A percentile compares a stretch with the other conserved stretches of the same genome.
phyloP scores from a whole-genome alignment of 169 alveolate species.

The Plasmodium inui region DNA sequence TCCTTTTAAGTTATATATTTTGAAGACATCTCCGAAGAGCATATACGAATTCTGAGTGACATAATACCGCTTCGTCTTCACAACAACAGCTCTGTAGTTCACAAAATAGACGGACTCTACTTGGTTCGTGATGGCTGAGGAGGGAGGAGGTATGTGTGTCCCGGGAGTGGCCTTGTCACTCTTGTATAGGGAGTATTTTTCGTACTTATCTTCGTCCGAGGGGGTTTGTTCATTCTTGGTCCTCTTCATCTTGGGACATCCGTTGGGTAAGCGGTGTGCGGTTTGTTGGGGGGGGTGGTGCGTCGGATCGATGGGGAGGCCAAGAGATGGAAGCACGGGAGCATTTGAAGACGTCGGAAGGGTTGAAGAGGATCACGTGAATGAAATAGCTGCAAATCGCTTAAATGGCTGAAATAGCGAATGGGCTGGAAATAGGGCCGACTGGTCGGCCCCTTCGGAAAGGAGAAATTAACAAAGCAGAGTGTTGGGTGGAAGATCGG shows the following conservation, averaged over 20 bases:
- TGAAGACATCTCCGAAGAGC: constrained; percentile 69
- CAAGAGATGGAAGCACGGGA: not conserved
- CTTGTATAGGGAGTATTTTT: not conserved
- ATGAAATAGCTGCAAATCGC: too few species aligned
- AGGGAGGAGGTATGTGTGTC: not conserved
- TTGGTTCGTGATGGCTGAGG: constrained; percentile 7
- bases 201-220: constrained; percentile 35
- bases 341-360: not conserved
- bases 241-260: constrained; percentile 24
- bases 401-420: not conserved
- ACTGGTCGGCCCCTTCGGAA: not conserved
- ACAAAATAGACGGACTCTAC: constrained; percentile 51
- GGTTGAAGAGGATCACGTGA: not conserved
- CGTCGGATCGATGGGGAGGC: not conserved
- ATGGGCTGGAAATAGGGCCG: not conserved
- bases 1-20: constrained; percentile 60
- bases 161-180: not conserved
- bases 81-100: constrained; percentile 57
- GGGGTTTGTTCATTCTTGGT: constrained; percentile 11
- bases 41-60: constrained; percentile 56
- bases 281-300: not conserved
- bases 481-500: not conserved
- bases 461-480: too few species aligned
- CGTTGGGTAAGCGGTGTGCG: not conserved
- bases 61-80: constrained; percentile 48